These are phyloP conservation scores for Cordyceps pruinosa DNA, from an alignment of 2,329 filamentous ascomycete genomes.

Conservation along the genomic window DNA sequence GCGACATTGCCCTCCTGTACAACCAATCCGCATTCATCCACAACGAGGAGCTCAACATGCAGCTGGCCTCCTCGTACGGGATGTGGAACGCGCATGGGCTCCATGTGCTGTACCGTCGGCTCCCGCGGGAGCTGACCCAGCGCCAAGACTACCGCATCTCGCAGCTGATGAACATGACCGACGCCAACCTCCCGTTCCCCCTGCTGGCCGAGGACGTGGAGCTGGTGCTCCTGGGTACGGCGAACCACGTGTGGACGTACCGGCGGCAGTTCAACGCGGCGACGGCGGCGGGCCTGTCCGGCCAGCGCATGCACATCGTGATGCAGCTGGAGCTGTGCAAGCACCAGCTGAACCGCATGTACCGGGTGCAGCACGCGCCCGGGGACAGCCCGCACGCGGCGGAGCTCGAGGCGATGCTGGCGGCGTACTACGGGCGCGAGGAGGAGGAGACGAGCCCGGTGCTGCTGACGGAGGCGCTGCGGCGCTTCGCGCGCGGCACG, in stretches of 20 bases:
- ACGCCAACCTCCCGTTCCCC: slow-evolving; percentile 20
- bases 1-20: slow-evolving; percentile 27
- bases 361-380: not conserved
- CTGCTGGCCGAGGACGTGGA: slow-evolving; percentile 30
- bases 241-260: slow-evolving; percentile 25
- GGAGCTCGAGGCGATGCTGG: not conserved
- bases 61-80: slow-evolving; percentile 26
- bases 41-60: slow-evolving; percentile 31
- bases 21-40: slow-evolving; percentile 26
- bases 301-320: slow-evolving; percentile 12
- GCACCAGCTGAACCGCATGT: slow-evolving; percentile 18
- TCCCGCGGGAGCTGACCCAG: slow-evolving; percentile 25
- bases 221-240: slow-evolving; percentile 24
- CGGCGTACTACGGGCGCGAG: slow-evolving; percentile 8
- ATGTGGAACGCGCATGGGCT: slow-evolving; percentile 33
- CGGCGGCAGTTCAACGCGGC: slow-evolving; percentile 17
- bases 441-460: slow-evolving; percentile 6
- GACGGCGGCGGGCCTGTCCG: slow-evolving; percentile 11
- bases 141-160: slow-evolving; percentile 25
- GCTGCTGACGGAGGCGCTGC: slow-evolving; percentile 7
- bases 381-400: not conserved
- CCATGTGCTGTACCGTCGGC: slow-evolving; percentile 28
- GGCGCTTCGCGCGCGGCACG: slow-evolving; percentile 5
- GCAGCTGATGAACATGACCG: slow-evolving; percentile 23
- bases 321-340: slow-evolving; percentile 23